Percentiles rank a stretch among this genome's conserved stretches.
phyloP scores from a whole-genome alignment of 352 stramenopile genomes.

The Phytopythium mirpurense region DNA sequence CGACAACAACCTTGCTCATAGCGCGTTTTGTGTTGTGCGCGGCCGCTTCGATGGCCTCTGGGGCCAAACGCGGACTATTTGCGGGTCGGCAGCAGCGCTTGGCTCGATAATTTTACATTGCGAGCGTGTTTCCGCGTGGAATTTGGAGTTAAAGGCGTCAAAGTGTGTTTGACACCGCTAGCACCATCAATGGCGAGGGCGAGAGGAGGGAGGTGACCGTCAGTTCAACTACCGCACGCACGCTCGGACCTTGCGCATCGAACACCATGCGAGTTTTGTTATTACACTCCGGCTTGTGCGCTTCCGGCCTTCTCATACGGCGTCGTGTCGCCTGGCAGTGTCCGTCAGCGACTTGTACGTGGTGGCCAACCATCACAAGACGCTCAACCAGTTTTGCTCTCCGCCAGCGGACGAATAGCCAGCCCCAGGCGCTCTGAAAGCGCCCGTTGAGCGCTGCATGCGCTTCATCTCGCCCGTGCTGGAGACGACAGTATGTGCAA shows the following conservation, averaged over 20 bases:
- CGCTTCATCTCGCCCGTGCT: neutral
- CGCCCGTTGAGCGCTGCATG: neutral
- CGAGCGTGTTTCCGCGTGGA: neutral
- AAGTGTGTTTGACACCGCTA: no score
- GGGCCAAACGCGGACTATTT: neutral
- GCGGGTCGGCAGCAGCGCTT: neutral
- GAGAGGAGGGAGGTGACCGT: neutral
- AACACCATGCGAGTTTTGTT: neutral
- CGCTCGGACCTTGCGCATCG: neutral
- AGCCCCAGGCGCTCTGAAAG: neutral
- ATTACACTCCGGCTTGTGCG: no score
- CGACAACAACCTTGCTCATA: constrained; percentile 34
- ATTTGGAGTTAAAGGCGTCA: neutral
- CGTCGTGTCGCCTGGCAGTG: no score
- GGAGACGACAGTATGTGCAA: neutral
- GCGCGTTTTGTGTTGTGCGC: neutral
- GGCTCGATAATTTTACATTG: neutral
- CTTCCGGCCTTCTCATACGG: no score
- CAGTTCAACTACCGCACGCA: neutral
- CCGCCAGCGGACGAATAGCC: constrained; percentile 14
- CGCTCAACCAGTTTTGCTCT: constrained; percentile 37
- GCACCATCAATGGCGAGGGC: neutral
- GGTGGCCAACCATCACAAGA: constrained; percentile 36
- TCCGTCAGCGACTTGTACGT: constrained; percentile 20
- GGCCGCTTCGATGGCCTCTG: neutral